Evolutionary conservation across 495 filamentous ascomycete species (phyloP).

Genomic region (Daldinia decipiens): DNA sequence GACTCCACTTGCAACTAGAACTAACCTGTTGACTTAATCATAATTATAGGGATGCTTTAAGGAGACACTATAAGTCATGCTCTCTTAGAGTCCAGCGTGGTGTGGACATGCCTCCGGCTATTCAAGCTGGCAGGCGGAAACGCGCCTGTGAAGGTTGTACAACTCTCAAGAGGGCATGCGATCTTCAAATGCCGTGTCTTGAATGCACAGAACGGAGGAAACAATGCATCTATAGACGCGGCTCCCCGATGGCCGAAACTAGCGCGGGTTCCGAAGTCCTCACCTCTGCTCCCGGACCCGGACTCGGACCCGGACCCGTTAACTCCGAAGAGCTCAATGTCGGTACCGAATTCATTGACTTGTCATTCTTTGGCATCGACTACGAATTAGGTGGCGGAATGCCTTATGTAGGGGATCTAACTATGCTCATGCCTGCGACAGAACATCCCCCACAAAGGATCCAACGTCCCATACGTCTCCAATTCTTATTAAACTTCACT

Average conservation of each 20-base stretch:
- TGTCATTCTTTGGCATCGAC: neutral
- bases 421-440: neutral
- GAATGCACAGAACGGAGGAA: neutral
- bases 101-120: neutral
- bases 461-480: neutral
- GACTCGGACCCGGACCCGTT: neutral
- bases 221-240: neutral
- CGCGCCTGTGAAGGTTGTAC: constrained; percentile 5
- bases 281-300: neutral
- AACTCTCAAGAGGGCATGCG: neutral
- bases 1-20: neutral
- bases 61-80: constrained; percentile 1
- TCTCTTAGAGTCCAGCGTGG: neutral
- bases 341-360: neutral
- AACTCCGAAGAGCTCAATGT: neutral
- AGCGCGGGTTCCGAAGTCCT: neutral
- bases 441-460: neutral
- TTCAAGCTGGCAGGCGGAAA: neutral
- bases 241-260: neutral
- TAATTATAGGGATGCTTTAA: constrained; percentile 1
- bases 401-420: neutral
- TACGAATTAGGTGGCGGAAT: neutral
- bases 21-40: neutral
- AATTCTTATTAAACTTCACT: constrained; percentile 1
- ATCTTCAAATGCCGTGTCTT: constrained; percentile 1